Conservation (phyloP, 257 asterid species). For the Lithospermum erythrorhizon region DNA sequence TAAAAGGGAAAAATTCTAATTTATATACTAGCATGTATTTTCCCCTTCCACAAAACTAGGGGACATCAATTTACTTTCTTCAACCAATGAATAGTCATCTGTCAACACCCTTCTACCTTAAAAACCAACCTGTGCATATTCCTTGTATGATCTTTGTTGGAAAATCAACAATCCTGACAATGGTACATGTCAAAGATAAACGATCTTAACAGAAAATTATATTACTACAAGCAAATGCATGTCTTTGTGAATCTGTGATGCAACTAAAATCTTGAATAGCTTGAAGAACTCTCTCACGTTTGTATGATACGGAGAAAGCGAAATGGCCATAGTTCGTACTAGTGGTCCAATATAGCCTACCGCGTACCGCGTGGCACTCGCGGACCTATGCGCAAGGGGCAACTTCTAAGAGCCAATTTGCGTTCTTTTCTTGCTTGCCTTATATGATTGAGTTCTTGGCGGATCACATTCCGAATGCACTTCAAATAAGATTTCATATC, state of each 20-base stretch:
- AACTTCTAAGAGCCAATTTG: conserved; percentile 11
- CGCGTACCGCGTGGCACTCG: conserved; percentile 32
- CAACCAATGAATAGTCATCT: too few species aligned
- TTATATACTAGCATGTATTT: not conserved
- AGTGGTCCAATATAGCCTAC: too few species aligned
- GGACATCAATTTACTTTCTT: conserved; percentile 11
- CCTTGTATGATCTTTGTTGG: not conserved
- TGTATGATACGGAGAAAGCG: conserved; percentile 40
- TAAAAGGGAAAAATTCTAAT: too few species aligned
- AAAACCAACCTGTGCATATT: too few species aligned
- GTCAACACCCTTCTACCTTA: too few species aligned
- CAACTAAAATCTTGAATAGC: conserved; percentile 50
- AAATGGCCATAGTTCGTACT: too few species aligned
- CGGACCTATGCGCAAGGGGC: conserved; percentile 38
- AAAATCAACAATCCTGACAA: conserved; percentile 27
- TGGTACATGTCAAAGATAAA: conserved; percentile 35
- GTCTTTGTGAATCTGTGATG: conserved; percentile 72
- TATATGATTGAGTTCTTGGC: conserved; percentile 48
- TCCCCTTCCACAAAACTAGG: conserved; percentile 28
- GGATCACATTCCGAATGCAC: conserved; percentile 51
- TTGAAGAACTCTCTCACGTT: conserved; percentile 58
- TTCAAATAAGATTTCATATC: conserved; percentile 69
- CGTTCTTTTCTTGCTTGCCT: conserved; percentile 52
- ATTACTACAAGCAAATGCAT: conserved; percentile 73
- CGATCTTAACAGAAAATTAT: conserved; percentile 43